Base-by-base conservation (phyloP, 805 yeast species). In the Ogataea zsoltii region DNA sequence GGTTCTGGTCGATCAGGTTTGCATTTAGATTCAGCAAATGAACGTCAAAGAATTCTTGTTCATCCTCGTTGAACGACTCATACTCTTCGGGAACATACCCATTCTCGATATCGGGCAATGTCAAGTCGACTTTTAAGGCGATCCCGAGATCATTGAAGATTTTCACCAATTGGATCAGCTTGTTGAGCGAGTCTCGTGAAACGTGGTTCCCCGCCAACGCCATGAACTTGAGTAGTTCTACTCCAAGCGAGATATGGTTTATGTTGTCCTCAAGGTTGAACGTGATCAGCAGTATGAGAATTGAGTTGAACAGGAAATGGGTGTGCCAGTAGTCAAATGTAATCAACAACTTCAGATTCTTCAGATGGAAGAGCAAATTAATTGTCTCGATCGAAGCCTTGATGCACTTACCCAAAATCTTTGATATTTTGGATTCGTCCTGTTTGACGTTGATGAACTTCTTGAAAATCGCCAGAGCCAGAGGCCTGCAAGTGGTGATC, bases 271-370 rank as follows among this genome's bases (percentile, higher is more conserved):
- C 50, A 21, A 44, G 40, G 15, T 38, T 44, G 38, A 48, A 44
- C 9, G 62, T 55, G 38, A 60, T 59, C 23, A 55, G 41, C 33
- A 62, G 51, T 12, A 69, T 62, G 39, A 68, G 46, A 9, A 67
- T 48, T 0, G 74, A 58, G 16, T 68, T 60, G 46, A 68, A 68
- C 36, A 70, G 56, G 48, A 65, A 67, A 46, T 70, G 67, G 3
- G 67, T 66, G 51, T 69, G 72, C 69, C 70, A 67, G 50, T 67
- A 68, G 28, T 70, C 74, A 57, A 62, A 68, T 15, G 69, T 63
- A 5, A 66, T 63, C 38, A 68, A 57, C 50, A 62, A 43, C 3
- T 63, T 64, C 42, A 57, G 48, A 15, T 53, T 54, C 29, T 56
- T 58, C 33, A 69, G 51, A 31, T 56, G 60, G 14, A 49, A 48